Base-by-base conservation (phyloP, 1,139 yeast genomes). In the Nakaseomyces delphensis region DNA sequence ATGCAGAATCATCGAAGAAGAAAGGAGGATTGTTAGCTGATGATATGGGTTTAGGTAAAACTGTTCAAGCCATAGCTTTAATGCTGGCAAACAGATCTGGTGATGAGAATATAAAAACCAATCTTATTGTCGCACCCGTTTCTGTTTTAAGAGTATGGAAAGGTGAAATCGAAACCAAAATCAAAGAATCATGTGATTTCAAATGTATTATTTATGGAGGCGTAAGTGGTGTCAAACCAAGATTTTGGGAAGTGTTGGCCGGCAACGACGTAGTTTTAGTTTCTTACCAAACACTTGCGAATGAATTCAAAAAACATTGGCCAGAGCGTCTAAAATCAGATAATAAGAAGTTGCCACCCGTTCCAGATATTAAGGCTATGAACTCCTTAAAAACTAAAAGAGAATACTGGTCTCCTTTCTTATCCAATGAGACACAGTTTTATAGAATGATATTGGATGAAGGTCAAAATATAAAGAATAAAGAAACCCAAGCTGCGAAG, bases 11-110 rank as follows among this genome's bases (percentile, higher is more conserved):
- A n/a, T 70, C 80, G 30, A 57, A 59, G 33, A 69, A 67, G 41
- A 72, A 71, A 48, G 96, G 96, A 21, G 95, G 96, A 2, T 72
- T 87, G 24, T 65, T 87, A 32, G 95, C 95, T 0, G 96, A 87
- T 64, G 96, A 84, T 65, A 87, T 87, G 96, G 96, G 96, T 25
- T 67, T 87, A 25, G 96, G 96, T 47, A 89, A 87, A 61, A 87
- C 96, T 0, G 78, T 87, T 35, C 96, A 87, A 63, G 75, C 86
- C 2, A 68, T 85, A 38, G 77, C 94, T 0, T 60, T 85, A 39
- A 77, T 86, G 54, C 56, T 84, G 45, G 71, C 82, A 2, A 71
- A 75, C 55, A 68, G 66, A 45, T 68, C 82, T 0, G 45, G 53
- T 11, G 63, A 65, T 21, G 54, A 40, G 8, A 49, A 48, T 3